phyloP scores from a whole-genome alignment of 1,139 yeast species.

The Candida tetrigidarum region DNA sequence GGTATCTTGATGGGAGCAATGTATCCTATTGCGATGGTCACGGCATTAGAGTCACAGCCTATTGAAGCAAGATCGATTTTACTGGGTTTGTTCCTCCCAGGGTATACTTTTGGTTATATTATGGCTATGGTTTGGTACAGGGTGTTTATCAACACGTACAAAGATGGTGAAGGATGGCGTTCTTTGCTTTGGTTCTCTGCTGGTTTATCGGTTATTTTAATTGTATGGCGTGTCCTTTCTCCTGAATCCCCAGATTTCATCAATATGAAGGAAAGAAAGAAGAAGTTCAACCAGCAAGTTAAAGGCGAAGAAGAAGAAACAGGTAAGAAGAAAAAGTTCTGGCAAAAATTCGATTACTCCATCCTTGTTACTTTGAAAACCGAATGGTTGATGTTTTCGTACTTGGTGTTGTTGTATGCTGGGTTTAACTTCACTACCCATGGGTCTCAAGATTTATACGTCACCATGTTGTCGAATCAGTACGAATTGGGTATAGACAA shows the following conservation, averaged over 20 bases:
- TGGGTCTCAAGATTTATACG: constrained; percentile 59
- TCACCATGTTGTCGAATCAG: constrained; percentile 50
- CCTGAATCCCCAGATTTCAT: constrained; percentile 39
- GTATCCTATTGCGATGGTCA: constrained; percentile 35
- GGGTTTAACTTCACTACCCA: constrained; percentile 58
- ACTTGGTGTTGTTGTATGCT: constrained; percentile 49
- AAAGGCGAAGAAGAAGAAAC: background rate
- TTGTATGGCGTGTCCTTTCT: constrained; percentile 34
- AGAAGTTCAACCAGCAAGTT: constrained; percentile 15
- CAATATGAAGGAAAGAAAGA: constrained; percentile 22
- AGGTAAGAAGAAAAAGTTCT: constrained; percentile 6
- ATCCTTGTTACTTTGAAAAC: constrained; percentile 30
- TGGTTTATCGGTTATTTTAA: constrained; percentile 47
- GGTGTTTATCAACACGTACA: constrained; percentile 64
- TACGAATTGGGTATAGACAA: constrained; percentile 34
- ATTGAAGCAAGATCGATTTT: constrained; percentile 37
- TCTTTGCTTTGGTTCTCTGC: constrained; percentile 82
- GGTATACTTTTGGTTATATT: constrained; percentile 43
- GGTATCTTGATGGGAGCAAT: constrained; percentile 47
- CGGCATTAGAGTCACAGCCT: constrained; percentile 42
- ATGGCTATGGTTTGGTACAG: constrained; percentile 41
- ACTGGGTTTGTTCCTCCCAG: constrained; percentile 43
- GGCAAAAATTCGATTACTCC: constrained; percentile 19
- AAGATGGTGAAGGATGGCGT: constrained; percentile 62
- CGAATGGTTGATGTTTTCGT: constrained; percentile 49